Evolutionary conservation across 1,284 basidiomycete genomes (phyloP), one percentile per base, ranked within the genome.

Genomic region (Stereum hirsutum): DNA sequence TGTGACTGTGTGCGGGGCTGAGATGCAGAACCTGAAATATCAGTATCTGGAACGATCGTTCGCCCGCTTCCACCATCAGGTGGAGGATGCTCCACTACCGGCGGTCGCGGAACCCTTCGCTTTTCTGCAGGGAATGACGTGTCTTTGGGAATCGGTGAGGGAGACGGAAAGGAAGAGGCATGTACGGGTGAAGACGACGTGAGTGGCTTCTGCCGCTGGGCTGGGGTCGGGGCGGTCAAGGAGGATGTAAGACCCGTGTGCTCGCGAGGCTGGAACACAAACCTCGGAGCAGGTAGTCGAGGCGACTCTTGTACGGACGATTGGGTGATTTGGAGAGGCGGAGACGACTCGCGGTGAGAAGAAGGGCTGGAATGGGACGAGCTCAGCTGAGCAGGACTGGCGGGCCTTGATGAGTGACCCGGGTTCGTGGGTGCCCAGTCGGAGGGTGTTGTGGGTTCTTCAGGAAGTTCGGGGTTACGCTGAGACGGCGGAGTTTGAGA

Each of bases 21-120:
- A 15, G 51, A 51, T 2, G 48, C 47, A 2, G 52, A 53, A 3
- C 57, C 61, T 14, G 58, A 72, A 0, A 66, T 68, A 50, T 78
- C 75, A 15, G 74, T 76, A 53, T 75, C 70, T 5, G 74, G 71
- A 2, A 64, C 74, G 15, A 78, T 54, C 17, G 76, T 59, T 7
- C 57, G 57, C 12, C 61, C 64, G 8, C 65, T 60, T 14, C 63
- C 66, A 21, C 51, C 49, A 19, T 41, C 42, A 17, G 54, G 46
- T 1, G 49, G 44, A 28, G 51, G 47, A 34, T 28, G 38, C 42
- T 32, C 38, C 42, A 23, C 25, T 17, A 17, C 6, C 17, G 21
- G 28, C 20, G 49, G 48, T 3, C 46, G 42, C 20, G 38, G 38
- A 34, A 53, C 42, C 20, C 27, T 31, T 6, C 37, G 35, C n/a